phyloP scores from a whole-genome alignment of 176 grass and related monocot species.

The Cocos nucifera region DNA sequence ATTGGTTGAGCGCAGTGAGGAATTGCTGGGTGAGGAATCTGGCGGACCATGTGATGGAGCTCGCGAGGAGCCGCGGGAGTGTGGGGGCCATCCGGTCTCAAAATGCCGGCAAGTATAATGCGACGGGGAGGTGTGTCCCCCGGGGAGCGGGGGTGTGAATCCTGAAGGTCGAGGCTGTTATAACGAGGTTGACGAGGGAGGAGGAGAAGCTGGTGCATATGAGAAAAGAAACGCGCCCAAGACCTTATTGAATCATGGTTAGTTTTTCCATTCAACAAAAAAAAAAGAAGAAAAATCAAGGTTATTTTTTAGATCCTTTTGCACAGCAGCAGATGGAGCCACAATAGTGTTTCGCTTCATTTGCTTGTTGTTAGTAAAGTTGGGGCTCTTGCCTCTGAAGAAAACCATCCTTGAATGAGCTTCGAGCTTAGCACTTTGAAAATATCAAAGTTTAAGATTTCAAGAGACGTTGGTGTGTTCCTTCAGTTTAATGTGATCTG shows the following conservation, averaged over 20 bases:
- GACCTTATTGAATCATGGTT: conserved; percentile 84
- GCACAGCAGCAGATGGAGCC: no score
- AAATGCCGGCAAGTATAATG: conserved; percentile 83
- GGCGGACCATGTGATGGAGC: conserved; percentile 51
- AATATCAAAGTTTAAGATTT: no score
- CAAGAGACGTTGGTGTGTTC: no score
- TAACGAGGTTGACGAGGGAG: conserved; percentile 45
- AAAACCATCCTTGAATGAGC: no score
- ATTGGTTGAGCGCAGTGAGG: conserved; percentile 49
- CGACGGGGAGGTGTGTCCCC: conserved; percentile 57
- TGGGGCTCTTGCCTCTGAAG: no score
- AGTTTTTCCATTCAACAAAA: background rate
- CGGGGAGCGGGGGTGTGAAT: conserved; percentile 21
- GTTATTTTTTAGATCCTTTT: background rate
- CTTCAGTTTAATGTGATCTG: no score
- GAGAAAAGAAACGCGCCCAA: conserved; percentile 54
- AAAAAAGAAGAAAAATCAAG: no score
- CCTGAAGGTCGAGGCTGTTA: conserved; percentile 55
- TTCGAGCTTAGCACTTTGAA: no score
- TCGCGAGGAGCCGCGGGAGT: conserved; percentile 50
- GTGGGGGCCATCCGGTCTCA: conserved; percentile 79
- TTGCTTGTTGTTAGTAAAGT: no score
- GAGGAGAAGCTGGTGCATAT: conserved; percentile 76
- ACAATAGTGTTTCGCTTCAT: no score
- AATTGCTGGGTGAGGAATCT: conserved; percentile 63